phyloP scores from a whole-genome alignment of 2,329 filamentous ascomycete genomes.

The Lachnellula occidentalis region DNA sequence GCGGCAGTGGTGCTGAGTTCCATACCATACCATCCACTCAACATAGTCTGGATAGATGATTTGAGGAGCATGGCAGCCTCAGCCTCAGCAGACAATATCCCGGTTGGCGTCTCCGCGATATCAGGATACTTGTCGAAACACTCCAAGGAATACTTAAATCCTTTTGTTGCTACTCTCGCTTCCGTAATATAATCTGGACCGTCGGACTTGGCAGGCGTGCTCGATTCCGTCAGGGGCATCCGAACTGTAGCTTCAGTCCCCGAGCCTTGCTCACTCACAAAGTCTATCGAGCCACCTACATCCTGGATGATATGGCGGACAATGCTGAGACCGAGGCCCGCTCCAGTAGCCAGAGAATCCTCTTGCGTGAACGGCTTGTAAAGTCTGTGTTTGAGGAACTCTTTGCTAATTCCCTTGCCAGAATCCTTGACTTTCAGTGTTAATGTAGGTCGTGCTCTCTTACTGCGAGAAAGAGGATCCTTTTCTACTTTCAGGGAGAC shows the following conservation, averaged over 20 bases:
- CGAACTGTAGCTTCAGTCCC: conserved; percentile 46
- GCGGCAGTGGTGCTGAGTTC: conserved; percentile 7
- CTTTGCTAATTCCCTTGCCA: conserved; percentile 58
- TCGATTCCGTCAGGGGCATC: conserved; percentile 19
- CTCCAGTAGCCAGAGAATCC: conserved; percentile 53
- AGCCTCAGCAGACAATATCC: conserved; percentile 25
- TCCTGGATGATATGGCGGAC: conserved; percentile 56
- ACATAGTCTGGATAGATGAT: conserved; percentile 11
- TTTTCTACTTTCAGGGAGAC: conserved; percentile 34
- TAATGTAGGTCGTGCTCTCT: conserved; percentile 17
- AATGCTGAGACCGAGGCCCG: conserved; percentile 58
- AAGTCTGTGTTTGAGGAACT: conserved; percentile 53
- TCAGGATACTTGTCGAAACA: conserved; percentile 28
- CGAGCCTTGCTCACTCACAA: conserved; percentile 46
- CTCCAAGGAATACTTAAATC: conserved; percentile 20
- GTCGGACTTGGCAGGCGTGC: conserved; percentile 5
- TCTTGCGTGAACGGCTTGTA: conserved; percentile 62
- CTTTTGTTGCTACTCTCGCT: conserved; percentile 13
- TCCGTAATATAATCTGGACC: conserved; percentile 14
- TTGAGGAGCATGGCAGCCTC: conserved; percentile 26
- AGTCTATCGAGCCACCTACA: conserved; percentile 52
- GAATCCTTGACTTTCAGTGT: conserved; percentile 52
- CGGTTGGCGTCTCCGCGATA: conserved; percentile 28
- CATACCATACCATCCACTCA: conserved; percentile 27
- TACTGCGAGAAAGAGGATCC: conserved; percentile 13